Conservation (phyloP, 139 green algal genomes). For the Yamagishiella unicocca region DNA sequence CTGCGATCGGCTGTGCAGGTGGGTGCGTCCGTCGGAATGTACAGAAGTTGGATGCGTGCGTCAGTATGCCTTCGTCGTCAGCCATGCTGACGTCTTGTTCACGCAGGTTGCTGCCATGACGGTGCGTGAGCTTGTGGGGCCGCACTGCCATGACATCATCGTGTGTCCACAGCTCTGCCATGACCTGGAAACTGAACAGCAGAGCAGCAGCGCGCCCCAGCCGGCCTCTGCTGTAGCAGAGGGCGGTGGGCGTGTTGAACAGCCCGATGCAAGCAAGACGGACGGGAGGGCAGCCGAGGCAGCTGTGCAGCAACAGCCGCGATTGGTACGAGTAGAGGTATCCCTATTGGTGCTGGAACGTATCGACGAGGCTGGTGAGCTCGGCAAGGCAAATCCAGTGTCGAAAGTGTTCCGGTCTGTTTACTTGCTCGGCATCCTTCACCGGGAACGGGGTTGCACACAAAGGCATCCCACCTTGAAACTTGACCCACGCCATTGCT, state of each 20-base stretch:
- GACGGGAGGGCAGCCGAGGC: background rate
- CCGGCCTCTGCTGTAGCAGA: background rate
- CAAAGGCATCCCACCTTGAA: too few species aligned
- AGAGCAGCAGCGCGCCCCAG: background rate
- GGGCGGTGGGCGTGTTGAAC: background rate
- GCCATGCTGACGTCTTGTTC: too few species aligned
- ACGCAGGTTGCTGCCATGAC: slow-evolving; percentile 71
- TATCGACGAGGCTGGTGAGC: slow-evolving; percentile 34
- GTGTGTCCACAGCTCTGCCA: slow-evolving; percentile 70
- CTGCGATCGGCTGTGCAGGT: slow-evolving; percentile 61
- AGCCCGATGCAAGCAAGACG: background rate
- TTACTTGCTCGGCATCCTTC: too few species aligned
- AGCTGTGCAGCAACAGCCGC: background rate
- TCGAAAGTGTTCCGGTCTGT: too few species aligned
- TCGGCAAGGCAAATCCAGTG: too few species aligned
- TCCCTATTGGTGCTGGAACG: slow-evolving; percentile 66
- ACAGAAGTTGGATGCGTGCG: background rate
- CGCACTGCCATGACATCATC: slow-evolving; percentile 80
- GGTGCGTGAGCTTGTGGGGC: slow-evolving; percentile 67
- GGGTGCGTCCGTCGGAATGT: too few species aligned
- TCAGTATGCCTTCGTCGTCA: background rate
- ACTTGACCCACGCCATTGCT: too few species aligned
- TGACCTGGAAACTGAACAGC: slow-evolving; percentile 15
- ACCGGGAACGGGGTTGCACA: too few species aligned
- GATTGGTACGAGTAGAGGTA: slow-evolving; percentile 58